Evolutionary conservation across 2,329 filamentous ascomycete genomes (phyloP).

Genomic region (Aspergillus neotritici): DNA sequence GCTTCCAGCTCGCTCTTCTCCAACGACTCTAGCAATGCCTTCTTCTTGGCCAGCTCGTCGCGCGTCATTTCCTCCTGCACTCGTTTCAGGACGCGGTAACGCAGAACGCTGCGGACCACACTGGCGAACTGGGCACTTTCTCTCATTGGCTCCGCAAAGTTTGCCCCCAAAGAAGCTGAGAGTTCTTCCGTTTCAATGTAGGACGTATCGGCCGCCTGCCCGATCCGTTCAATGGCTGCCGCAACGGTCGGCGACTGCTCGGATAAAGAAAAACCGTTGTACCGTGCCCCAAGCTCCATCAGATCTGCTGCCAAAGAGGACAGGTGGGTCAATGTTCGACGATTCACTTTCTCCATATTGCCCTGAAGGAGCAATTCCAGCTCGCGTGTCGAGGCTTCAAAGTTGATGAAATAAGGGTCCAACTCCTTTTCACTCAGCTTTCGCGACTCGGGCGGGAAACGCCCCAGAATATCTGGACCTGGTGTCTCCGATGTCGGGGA

Average conservation of each 20-base stretch:
- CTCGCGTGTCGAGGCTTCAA: conserved; percentile 86
- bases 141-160: conserved; percentile 94
- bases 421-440: conserved; percentile 80
- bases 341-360: conserved; percentile 94
- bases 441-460: conserved; percentile 75
- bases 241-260: conserved; percentile 85
- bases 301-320: conserved; percentile 79
- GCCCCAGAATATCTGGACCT: conserved; percentile 61
- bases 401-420: conserved; percentile 92
- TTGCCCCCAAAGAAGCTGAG: conserved; percentile 79
- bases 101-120: conserved; percentile 80
- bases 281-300: conserved; percentile 88
- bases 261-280: conserved; percentile 93
- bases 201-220: conserved; percentile 90
- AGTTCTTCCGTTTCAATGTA: conserved; percentile 95
- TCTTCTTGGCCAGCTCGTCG: conserved; percentile 87
- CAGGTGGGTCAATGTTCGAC: conserved; percentile 78
- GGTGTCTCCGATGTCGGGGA: conserved; percentile 51
- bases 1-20: conserved; percentile 91
- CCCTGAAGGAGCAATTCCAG: conserved; percentile 82
- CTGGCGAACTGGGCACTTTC: conserved; percentile 97
- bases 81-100: conserved; percentile 85
- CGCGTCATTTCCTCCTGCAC: conserved; percentile 97
- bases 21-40: conserved; percentile 72
- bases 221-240: conserved; percentile 86